Percentiles rank a stretch among this genome's conserved stretches.
These are phyloP conservation scores for Leptographium radiaticola DNA, from an alignment of 2,329 filamentous ascomycete species.

Conservation along the genomic window DNA sequence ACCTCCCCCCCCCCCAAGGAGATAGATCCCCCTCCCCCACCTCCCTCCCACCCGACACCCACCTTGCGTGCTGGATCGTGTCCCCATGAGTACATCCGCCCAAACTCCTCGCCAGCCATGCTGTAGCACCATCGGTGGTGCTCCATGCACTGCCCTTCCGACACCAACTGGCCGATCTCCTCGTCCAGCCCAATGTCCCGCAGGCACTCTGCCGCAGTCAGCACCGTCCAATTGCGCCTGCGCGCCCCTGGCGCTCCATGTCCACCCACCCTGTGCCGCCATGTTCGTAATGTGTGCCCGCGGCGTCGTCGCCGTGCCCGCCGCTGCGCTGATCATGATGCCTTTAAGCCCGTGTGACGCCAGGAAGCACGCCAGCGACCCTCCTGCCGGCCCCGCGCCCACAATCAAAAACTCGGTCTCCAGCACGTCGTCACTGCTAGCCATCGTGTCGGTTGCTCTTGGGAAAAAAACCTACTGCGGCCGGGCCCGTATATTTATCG, in stretches of 20 bases:
- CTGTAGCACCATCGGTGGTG: conserved; percentile 39
- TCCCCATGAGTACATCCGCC: conserved; percentile 36
- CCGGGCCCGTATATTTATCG: too few species aligned
- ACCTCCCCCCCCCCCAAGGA: conserved; percentile 14
- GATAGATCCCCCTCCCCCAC: conserved; percentile 20
- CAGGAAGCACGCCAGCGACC: conserved; percentile 40
- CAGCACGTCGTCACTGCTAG: conserved; percentile 6
- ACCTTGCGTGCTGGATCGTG: conserved; percentile 30
- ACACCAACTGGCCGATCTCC: conserved; percentile 23
- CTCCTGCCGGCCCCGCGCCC: conserved; percentile 40
- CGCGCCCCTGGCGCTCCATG: background rate
- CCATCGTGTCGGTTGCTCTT: too few species aligned
- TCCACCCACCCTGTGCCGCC: conserved; percentile 31
- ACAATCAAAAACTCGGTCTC: conserved; percentile 35
- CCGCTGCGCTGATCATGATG: conserved; percentile 35
- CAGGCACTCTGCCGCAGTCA: conserved; percentile 29
- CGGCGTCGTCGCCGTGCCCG: conserved; percentile 41
- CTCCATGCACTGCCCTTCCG: conserved; percentile 27
- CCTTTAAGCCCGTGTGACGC: conserved; percentile 36
- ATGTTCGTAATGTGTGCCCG: conserved; percentile 49
- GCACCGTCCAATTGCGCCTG: background rate
- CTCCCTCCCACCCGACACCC: conserved; percentile 14
- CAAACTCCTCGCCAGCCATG: conserved; percentile 40
- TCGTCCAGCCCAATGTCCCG: conserved; percentile 36
- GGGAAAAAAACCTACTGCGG: too few species aligned